phyloP scores from a whole-genome alignment of 257 asterid genomes.

The Solanum rostratum region DNA sequence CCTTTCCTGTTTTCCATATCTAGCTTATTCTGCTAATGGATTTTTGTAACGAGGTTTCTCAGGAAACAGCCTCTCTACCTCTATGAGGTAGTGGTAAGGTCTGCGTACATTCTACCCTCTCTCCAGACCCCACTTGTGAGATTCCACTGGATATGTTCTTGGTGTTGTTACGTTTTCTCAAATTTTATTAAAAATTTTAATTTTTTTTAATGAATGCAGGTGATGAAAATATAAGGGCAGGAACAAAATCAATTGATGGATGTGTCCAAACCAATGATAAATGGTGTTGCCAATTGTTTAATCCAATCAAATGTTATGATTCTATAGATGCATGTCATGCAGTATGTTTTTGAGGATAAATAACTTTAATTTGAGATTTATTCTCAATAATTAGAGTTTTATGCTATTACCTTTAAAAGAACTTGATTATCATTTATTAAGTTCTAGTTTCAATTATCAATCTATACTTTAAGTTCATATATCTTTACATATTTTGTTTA shows the following conservation, averaged over 20 bases:
- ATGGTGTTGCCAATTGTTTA: background rate
- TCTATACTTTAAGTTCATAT: background rate
- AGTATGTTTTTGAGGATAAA: background rate
- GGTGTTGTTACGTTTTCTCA: too few relatives aligned
- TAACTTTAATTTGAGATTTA: background rate
- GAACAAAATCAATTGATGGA: background rate
- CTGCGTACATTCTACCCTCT: too few relatives aligned
- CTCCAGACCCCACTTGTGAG: too few relatives aligned
- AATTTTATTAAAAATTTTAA: too few relatives aligned
- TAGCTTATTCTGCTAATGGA: too few relatives aligned
- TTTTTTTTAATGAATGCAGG: background rate
- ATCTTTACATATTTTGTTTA: background rate
- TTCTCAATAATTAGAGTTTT: background rate
- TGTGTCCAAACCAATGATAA: background rate
- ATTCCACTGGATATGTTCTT: too few relatives aligned
- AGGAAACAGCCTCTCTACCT: too few relatives aligned
- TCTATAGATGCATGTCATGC: background rate
- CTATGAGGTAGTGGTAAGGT: too few relatives aligned
- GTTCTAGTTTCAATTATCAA: background rate
- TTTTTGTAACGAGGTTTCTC: too few relatives aligned
- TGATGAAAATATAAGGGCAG: background rate
- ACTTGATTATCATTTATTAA: background rate
- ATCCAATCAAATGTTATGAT: background rate
- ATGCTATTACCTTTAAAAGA: background rate
- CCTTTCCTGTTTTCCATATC: too few relatives aligned